These are phyloP conservation scores for Ceratopteris richardii DNA, from an alignment of 75 land plant species.

Conservation along the genomic window DNA sequence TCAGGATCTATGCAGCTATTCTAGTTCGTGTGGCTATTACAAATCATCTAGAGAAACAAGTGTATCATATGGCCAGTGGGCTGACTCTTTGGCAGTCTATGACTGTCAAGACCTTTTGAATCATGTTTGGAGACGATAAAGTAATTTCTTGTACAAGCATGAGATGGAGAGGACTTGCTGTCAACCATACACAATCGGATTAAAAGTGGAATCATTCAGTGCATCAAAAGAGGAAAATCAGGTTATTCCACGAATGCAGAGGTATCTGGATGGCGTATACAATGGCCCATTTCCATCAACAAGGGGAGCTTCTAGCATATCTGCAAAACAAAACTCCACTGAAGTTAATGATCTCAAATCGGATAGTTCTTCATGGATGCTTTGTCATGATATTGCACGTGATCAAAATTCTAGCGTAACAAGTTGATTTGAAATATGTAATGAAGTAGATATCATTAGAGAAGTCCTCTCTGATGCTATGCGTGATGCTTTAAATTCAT, in stretches of 20 bases:
- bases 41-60: conserved; percentile 39
- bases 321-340: background rate
- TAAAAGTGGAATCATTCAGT: conserved; percentile 51
- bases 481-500: conserved; percentile 1
- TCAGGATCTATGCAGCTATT: conserved; percentile 35
- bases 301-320: background rate
- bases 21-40: conserved; percentile 59
- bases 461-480: conserved; percentile 11
- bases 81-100: conserved; percentile 15
- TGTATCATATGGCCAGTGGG: conserved; percentile 46
- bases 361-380: background rate
- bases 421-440: too few species aligned
- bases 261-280: conserved; percentile 59
- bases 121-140: conserved; percentile 95
- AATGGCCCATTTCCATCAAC: conserved; percentile 15
- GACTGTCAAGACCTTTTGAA: conserved; percentile 56
- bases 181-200: conserved; percentile 76
- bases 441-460: background rate
- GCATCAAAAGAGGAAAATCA: conserved; percentile 81
- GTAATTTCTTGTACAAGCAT: conserved; percentile 78
- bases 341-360: background rate
- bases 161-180: conserved; percentile 84
- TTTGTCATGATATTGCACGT: too few species aligned
- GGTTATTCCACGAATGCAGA: conserved; percentile 74
- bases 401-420: too few species aligned